phyloP scores from a whole-genome alignment of 2,329 filamentous ascomycete genomes.

The Ceratocystis lukuohia region DNA sequence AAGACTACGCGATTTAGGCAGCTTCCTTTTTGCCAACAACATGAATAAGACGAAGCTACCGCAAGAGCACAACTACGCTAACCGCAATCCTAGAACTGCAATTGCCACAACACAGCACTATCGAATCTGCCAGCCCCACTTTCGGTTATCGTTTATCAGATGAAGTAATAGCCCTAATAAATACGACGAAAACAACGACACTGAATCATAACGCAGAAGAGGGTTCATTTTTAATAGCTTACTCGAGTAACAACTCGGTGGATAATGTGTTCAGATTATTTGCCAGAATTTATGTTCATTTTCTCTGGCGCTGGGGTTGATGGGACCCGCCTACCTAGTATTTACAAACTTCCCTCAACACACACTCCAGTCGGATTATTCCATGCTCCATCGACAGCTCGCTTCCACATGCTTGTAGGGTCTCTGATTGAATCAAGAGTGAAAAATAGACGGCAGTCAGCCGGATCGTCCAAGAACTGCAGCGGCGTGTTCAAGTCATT shows the following conservation, averaged over 20 bases:
- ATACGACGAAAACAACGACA: no score
- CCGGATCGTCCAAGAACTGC: slow-evolving; percentile 48
- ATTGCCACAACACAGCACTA: no score
- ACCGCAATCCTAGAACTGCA: no score
- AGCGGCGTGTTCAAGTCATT: slow-evolving; percentile 28
- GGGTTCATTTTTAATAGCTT: not conserved
- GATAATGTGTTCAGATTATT: not conserved
- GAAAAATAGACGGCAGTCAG: slow-evolving; percentile 49
- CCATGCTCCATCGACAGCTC: slow-evolving; percentile 30
- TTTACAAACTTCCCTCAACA: not conserved
- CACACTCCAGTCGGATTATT: slow-evolving; percentile 20
- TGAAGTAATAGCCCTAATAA: no score
- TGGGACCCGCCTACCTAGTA: not conserved
- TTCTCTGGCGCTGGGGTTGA: not conserved
- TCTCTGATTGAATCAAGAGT: slow-evolving; percentile 40
- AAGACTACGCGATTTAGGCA: no score
- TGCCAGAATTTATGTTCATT: not conserved
- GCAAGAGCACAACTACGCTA: no score
- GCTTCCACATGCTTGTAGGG: slow-evolving; percentile 39
- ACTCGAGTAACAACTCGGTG: not conserved
- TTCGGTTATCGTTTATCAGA: no score
- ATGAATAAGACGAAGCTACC: no score
- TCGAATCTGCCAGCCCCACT: no score
- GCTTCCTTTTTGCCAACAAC: no score
- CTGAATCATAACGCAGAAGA: no score